Evolutionary conservation across 768 basidiomycete genomes (phyloP).

Genomic region (Lactarius hengduanensis): DNA sequence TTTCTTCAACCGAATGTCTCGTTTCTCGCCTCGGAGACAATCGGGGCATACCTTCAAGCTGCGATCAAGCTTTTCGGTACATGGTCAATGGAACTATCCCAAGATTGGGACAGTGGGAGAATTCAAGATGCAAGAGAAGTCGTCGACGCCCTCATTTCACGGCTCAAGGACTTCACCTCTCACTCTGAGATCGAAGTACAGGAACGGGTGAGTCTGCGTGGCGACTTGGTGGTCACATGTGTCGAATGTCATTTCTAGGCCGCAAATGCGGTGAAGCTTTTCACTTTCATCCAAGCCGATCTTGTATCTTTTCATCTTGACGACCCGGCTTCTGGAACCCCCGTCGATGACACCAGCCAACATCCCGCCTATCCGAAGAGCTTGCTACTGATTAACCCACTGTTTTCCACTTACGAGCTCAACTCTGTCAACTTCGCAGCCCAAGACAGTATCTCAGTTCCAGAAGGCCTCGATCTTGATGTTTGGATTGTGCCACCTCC

Average conservation of each 20-base stretch:
- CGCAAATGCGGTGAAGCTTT: conserved; percentile 73
- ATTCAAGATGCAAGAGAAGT: conserved; percentile 60
- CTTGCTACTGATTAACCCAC: conserved; percentile 77
- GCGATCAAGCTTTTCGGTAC: conserved; percentile 83
- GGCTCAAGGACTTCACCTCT: conserved; percentile 56
- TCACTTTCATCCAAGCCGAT: conserved; percentile 75
- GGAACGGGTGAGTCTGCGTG: conserved; percentile 66
- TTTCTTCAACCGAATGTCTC: conserved; percentile 61
- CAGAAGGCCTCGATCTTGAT: conserved; percentile 85
- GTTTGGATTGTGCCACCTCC: conserved; percentile 75
- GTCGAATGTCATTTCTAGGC: conserved; percentile 48
- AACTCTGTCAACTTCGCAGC: conserved; percentile 80
- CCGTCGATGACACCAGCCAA: conserved; percentile 32
- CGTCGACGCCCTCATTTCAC: conserved; percentile 59
- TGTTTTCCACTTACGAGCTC: conserved; percentile 76
- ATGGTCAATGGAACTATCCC: conserved; percentile 76
- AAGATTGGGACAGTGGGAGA: conserved; percentile 72
- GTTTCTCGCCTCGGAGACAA: conserved; percentile 59
- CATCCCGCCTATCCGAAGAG: conserved; percentile 82
- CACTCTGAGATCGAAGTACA: conserved; percentile 85
- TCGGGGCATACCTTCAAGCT: conserved; percentile 80
- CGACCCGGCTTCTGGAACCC: conserved; percentile 38
- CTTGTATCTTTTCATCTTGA: conserved; percentile 52
- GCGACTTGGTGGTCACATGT: conserved; percentile 5
- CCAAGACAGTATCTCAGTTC: conserved; percentile 77